Conservation (phyloP, 1,284 basidiomycete genomes). For the Pseudomicrostroma phylloplanum region DNA sequence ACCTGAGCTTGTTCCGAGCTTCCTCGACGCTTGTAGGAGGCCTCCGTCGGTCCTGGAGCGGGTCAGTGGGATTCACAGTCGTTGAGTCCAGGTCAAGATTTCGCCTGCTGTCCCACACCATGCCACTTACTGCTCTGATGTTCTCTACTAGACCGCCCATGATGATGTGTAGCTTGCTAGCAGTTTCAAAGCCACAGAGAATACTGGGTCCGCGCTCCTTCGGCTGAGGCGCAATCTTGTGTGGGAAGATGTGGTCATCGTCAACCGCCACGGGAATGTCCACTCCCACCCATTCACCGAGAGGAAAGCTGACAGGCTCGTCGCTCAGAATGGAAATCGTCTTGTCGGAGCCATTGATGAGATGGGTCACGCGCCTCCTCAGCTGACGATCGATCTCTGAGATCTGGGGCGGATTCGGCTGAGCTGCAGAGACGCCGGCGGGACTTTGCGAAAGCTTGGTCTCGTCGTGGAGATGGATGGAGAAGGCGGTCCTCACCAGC, state of each 20-base stretch:
- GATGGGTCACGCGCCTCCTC: slow-evolving; percentile 27
- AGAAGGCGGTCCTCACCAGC: slow-evolving; percentile 25
- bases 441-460: background rate
- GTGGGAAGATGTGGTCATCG: slow-evolving; percentile 22
- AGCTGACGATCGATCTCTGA: slow-evolving; percentile 25
- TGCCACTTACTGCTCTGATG: slow-evolving; percentile 14
- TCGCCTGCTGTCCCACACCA: no score
- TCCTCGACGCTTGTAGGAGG: slow-evolving; percentile 13
- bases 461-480: slow-evolving; percentile 31
- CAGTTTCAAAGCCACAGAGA: slow-evolving; percentile 26
- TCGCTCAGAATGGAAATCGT: slow-evolving; percentile 31
- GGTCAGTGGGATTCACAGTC: no score
- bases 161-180: slow-evolving; percentile 27
- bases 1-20: background rate
- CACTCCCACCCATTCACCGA: slow-evolving; percentile 24
- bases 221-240: slow-evolving; percentile 14
- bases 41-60: slow-evolving; percentile 15
- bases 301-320: slow-evolving; percentile 28
- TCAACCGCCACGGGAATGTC: slow-evolving; percentile 29
- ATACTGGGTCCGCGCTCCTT: slow-evolving; percentile 17
- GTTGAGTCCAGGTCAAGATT: no score
- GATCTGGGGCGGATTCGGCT: background rate
- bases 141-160: slow-evolving; percentile 29
- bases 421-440: background rate
- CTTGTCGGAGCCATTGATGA: slow-evolving; percentile 31